Evolutionary conservation across 345 rosid species (phyloP), one percentile per base, ranked within the genome.

Genomic region (Aurinia saxatilis): DNA sequence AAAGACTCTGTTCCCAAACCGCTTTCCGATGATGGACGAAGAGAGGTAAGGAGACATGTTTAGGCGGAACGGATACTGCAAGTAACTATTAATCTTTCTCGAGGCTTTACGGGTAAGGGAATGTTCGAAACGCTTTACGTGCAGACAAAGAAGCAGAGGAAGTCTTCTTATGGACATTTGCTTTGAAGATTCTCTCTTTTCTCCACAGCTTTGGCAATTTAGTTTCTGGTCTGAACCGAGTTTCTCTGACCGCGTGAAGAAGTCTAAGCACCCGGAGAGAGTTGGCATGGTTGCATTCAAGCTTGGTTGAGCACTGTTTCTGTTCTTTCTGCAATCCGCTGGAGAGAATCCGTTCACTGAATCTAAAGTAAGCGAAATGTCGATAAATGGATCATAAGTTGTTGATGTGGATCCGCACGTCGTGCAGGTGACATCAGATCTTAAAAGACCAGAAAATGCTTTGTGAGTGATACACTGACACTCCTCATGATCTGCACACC

Each of bases 111-210:
- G 84, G 19, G 66, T 52, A 4, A 76, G 55, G 7, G 92, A 86
- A 75, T 91, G 98, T 68, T 86, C 95, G 36, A 92, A 85, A 74
- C 96, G 80, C 83, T 89, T 92, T 5, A 92, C 80, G 66, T 92
- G 96, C 53, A 92, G 79, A 76, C 98, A 82, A 38, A 85, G 72
- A 58, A 87, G 95, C 63, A 81, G 65, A 18, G 98, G 98, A 42
- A 92, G 95, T 70, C 87, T 85, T 73, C 80, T 80, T 57, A 92
- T 82, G 8, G 95, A 92, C 85, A 89, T 85, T 75, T 92, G 98
- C 56, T 92, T 92, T 14, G 81, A 71, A 4, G 93, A 92, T 54
- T 86, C 89, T 50, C 77, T 87, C 77, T 71, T 79, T 69, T 73
- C 83, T 76, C 85, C 88, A 73, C 98, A 92, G 60, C 82, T 81